A percentile compares a stretch with the other conserved stretches of the same genome.
Conservation (phyloP, 176 grass and related monocot genomes). For the Musa schizocarpa region DNA sequence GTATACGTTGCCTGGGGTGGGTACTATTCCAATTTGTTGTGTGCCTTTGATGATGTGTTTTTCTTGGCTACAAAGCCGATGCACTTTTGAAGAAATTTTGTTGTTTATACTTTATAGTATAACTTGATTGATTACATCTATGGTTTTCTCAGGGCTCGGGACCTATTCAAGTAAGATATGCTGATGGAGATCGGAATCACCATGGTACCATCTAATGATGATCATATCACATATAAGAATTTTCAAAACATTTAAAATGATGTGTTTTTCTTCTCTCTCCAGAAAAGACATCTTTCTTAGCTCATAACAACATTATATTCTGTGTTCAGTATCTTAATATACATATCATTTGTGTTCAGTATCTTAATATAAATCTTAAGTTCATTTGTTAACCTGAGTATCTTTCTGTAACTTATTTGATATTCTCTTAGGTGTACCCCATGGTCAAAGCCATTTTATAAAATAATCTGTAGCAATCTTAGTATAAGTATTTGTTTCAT, state of each 20-base stretch:
- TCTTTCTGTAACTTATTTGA: too few species aligned
- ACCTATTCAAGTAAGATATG: conserved; percentile 98
- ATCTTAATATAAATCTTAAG: too few species aligned
- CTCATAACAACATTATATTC: neutral
- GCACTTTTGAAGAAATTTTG: neutral
- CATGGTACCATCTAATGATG: conserved; percentile 52
- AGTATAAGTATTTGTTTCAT: too few species aligned
- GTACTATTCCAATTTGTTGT: conserved; percentile 23
- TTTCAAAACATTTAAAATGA: neutral
- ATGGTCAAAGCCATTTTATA: too few species aligned
- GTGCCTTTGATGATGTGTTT: conserved; percentile 11
- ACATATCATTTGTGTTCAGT: too few species aligned
- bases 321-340: too few species aligned
- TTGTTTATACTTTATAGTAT: neutral
- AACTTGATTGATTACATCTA: conserved; percentile 17
- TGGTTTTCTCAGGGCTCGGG: conserved; percentile 54
- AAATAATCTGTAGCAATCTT: too few species aligned
- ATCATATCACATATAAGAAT: neutral
- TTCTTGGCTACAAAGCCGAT: too few species aligned
- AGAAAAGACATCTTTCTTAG: neutral
- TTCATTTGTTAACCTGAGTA: too few species aligned
- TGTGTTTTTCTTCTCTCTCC: neutral
- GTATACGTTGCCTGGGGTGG: conserved; percentile 79
- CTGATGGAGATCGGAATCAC: conserved; percentile 82
- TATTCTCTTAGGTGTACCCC: too few species aligned